These are phyloP conservation scores for Nakazawaea anatomiae DNA, from an alignment of 805 yeast species.

Conservation along the genomic window DNA sequence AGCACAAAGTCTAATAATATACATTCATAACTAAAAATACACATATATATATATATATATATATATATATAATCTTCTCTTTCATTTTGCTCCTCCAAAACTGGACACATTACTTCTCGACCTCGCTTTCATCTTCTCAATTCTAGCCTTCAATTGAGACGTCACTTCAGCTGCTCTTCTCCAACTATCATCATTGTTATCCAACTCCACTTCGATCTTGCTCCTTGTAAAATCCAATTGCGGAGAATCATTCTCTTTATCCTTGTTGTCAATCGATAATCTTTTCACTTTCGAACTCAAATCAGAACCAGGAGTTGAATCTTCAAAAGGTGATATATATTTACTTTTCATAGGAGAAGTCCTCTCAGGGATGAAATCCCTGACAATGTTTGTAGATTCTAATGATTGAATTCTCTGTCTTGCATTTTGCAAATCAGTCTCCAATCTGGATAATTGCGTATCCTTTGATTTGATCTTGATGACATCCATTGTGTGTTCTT, in stretches of 20 bases:
- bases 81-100: conserved; percentile 1
- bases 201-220: conserved; percentile 26
- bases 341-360: conserved; percentile 3
- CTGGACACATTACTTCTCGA: conserved; percentile 11
- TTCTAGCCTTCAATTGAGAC: conserved; percentile 75
- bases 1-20: too few relatives aligned
- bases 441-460: conserved; percentile 55
- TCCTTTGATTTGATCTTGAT: conserved; percentile 61
- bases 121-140: conserved; percentile 82
- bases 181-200: conserved; percentile 68
- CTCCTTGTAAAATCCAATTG: conserved; percentile 14
- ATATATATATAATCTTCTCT: not conserved
- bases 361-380: not conserved
- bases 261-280: conserved; percentile 23
- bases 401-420: conserved; percentile 46
- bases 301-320: conserved; percentile 15
- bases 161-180: conserved; percentile 87
- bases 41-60: not conserved
- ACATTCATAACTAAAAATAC: not conserved
- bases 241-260: conserved; percentile 18
- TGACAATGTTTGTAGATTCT: conserved; percentile 33
- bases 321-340: conserved; percentile 10
- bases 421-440: conserved; percentile 56
- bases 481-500: conserved; percentile 44
- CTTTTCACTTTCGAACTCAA: conserved; percentile 26